Evolutionary conservation across 2,329 filamentous ascomycete genomes (phyloP).

Genomic region (Escovopsis sp.): DNA sequence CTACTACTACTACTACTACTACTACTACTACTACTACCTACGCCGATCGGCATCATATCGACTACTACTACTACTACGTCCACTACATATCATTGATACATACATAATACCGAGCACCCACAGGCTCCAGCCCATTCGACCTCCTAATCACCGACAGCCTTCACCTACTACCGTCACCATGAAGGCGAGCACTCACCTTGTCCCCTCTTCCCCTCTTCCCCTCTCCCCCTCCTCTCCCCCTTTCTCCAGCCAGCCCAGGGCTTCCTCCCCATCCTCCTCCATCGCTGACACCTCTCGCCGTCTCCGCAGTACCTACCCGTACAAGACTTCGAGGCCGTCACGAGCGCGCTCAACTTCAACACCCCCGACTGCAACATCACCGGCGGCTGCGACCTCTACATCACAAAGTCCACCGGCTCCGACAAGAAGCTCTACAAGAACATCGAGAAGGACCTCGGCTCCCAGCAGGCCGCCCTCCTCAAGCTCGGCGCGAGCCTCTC

Average conservation of each 20-base stretch:
- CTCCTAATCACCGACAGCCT: no score
- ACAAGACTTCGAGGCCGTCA: conserved; percentile 80
- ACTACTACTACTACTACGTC: no score
- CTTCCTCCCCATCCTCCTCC: not conserved
- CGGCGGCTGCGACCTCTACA: conserved; percentile 92
- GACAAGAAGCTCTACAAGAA: conserved; percentile 97
- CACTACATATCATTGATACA: no score
- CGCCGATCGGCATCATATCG: no score
- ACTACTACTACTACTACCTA: no score
- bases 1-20: no score
- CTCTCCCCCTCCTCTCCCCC: no score
- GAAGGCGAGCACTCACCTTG: conserved; percentile 19
- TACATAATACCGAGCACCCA: no score
- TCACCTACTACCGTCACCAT: conserved; percentile 15
- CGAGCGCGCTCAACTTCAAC: conserved; percentile 87
- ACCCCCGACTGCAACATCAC: conserved; percentile 85
- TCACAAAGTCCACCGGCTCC: conserved; percentile 84
- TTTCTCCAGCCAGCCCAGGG: not conserved
- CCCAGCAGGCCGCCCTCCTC: conserved; percentile 77
- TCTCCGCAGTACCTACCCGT: conserved; percentile 74
- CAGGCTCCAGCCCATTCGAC: no score
- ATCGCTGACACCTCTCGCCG: conserved; percentile 8
- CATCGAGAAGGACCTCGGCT: conserved; percentile 82
- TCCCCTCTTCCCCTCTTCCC: no score
- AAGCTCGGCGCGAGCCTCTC: conserved; percentile 79